phyloP scores from a whole-genome alignment of 257 asterid genomes.

The Scutellaria barbata region DNA sequence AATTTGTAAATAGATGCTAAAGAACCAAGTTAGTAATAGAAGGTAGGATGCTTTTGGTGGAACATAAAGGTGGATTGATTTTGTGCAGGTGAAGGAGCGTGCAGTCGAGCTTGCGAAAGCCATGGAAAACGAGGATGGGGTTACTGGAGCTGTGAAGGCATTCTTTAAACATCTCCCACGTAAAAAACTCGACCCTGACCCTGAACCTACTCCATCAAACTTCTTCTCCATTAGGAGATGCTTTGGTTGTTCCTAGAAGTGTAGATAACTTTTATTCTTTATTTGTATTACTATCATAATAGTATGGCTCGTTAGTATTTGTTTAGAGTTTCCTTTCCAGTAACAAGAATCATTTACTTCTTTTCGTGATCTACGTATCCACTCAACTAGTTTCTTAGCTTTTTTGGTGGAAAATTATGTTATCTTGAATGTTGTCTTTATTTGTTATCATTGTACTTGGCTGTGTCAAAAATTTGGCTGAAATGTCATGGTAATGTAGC shows the following conservation, averaged over 20 bases:
- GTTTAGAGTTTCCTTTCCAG: constrained; percentile 5
- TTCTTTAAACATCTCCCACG: constrained; percentile 83
- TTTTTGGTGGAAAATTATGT: background rate
- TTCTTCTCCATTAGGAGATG: constrained; percentile 69
- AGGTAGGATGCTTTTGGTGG: background rate
- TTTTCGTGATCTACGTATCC: constrained; percentile 3
- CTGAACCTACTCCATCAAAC: constrained; percentile 52
- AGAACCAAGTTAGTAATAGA: background rate
- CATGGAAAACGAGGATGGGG: constrained; percentile 96
- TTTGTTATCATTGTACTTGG: background rate
- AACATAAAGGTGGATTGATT: constrained; percentile 31
- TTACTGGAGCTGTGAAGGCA: constrained; percentile 90
- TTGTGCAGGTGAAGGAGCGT: constrained; percentile 78
- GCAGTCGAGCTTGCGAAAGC: constrained; percentile 88
- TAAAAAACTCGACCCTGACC: constrained; percentile 53
- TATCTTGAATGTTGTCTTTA: constrained; percentile 5
- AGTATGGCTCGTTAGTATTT: constrained; percentile 1
- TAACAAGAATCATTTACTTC: background rate
- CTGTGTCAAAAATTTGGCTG: too few relatives aligned
- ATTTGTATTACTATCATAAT: constrained; percentile 3
- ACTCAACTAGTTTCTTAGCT: background rate
- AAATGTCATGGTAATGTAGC: too few relatives aligned
- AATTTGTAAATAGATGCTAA: too few relatives aligned
- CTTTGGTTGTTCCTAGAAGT: constrained; percentile 81
- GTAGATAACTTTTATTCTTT: constrained; percentile 28